A percentile compares a stretch with the other conserved stretches of the same genome.
phyloP scores from a whole-genome alignment of 495 filamentous ascomycete species.

The Neurospora terricola region DNA sequence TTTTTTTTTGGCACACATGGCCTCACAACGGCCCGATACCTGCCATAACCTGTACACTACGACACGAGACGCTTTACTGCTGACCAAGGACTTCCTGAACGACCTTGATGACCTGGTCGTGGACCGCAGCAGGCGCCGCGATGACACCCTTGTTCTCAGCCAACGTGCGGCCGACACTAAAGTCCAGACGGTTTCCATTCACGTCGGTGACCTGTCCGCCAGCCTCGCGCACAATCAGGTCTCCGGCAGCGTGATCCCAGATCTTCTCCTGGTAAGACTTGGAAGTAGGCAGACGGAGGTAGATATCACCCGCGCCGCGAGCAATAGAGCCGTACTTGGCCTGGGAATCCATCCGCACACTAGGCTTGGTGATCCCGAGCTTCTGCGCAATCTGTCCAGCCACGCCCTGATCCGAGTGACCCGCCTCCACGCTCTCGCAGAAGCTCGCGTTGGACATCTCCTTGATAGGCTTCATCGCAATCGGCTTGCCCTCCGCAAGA shows the following conservation, averaged over 20 bases:
- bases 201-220: slow-evolving; percentile 87
- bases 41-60: slow-evolving; percentile 22
- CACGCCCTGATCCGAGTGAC: slow-evolving; percentile 80
- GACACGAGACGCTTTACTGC: slow-evolving; percentile 12
- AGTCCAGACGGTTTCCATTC: slow-evolving; percentile 70
- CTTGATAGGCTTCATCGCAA: slow-evolving; percentile 66
- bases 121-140: slow-evolving; percentile 67
- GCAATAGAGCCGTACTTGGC: slow-evolving; percentile 96
- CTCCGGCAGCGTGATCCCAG: slow-evolving; percentile 98
- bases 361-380: slow-evolving; percentile 74
- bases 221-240: slow-evolving; percentile 87
- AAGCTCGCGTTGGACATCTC: slow-evolving; percentile 74
- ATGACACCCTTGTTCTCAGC: slow-evolving; percentile 86
- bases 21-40: slow-evolving; percentile 6
- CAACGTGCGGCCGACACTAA: slow-evolving; percentile 77
- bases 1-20: not conserved
- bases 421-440: slow-evolving; percentile 90
- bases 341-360: slow-evolving; percentile 92
- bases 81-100: slow-evolving; percentile 65
- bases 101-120: slow-evolving; percentile 65
- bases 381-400: slow-evolving; percentile 73
- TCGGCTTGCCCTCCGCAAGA: slow-evolving; percentile 50
- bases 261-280: slow-evolving; percentile 96
- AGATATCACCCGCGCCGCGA: slow-evolving; percentile 90
- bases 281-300: slow-evolving; percentile 74